A percentile compares a stretch with the other conserved stretches of the same genome.
phyloP scores from a whole-genome alignment of 225 moss, liverwort and hornwort species.

The Sphagnum tenellum region DNA sequence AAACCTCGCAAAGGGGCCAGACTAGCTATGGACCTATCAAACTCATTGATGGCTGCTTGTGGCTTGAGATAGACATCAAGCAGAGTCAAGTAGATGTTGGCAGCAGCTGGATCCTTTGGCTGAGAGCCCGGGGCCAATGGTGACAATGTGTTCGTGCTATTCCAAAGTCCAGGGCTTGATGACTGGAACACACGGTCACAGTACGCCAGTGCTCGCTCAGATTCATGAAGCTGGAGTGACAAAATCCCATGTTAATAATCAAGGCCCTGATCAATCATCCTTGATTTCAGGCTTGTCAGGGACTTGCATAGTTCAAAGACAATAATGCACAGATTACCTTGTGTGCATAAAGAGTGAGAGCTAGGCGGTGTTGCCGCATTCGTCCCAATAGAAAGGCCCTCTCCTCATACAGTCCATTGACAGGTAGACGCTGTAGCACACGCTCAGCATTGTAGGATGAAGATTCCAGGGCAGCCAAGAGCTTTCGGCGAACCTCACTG shows the following conservation, averaged over 20 bases:
- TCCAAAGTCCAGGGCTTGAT: constrained; percentile 28
- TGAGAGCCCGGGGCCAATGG: constrained; percentile 31
- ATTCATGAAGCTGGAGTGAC: constrained; percentile 65
- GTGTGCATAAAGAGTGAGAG: constrained; percentile 90
- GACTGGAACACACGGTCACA: constrained; percentile 74
- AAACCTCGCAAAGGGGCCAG: constrained; percentile 43
- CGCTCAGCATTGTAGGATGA: constrained; percentile 75
- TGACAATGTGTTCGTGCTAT: constrained; percentile 29
- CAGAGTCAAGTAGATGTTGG: constrained; percentile 73
- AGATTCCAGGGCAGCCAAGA: constrained; percentile 66
- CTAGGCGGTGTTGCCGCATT: constrained; percentile 91
- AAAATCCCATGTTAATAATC: no score
- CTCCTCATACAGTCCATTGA: constrained; percentile 82
- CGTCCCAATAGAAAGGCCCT: constrained; percentile 88
- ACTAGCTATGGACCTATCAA: constrained; percentile 72
- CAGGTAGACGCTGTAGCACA: constrained; percentile 69
- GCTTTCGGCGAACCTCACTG: constrained; percentile 70
- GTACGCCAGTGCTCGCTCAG: constrained; percentile 71
- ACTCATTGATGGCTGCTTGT: constrained; percentile 67
- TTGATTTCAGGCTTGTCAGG: no score
- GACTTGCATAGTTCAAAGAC: background rate
- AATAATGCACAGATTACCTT: constrained; percentile 30
- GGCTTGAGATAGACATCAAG: constrained; percentile 93
- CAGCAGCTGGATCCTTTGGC: constrained; percentile 51
- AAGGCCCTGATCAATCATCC: no score